Conservation (phyloP, 495 filamentous ascomycete genomes). For the Lophium mytilinum region DNA sequence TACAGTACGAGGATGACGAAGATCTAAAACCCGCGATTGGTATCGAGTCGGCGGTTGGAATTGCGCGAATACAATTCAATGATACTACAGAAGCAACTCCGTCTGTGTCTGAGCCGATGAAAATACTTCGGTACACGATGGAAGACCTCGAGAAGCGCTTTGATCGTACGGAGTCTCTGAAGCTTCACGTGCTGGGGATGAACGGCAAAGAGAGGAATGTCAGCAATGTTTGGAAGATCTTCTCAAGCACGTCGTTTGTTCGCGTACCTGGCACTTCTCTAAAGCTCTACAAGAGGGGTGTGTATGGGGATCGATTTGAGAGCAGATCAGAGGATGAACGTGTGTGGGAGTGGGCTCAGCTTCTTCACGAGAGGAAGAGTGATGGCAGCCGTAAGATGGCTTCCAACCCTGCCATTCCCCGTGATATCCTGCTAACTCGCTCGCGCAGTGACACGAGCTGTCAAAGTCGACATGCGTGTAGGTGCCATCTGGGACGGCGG, state of each 20-base stretch:
- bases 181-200: constrained; percentile 17
- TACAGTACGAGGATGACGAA: constrained; percentile 9
- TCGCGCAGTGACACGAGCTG: constrained; percentile 20
- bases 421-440: background rate
- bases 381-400: constrained; percentile 17
- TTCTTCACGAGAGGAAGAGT: constrained; percentile 27
- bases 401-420: background rate
- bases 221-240: constrained; percentile 26
- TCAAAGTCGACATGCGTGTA: constrained; percentile 34
- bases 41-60: constrained; percentile 1
- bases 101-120: constrained; percentile 5
- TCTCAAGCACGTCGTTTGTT: constrained; percentile 20
- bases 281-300: constrained; percentile 9
- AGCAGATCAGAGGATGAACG: constrained; percentile 17
- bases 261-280: constrained; percentile 11
- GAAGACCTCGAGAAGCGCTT: constrained; percentile 15
- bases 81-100: constrained; percentile 1
- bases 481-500: constrained; percentile 35
- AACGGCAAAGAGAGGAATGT: constrained; percentile 14
- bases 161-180: constrained; percentile 14
- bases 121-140: constrained; percentile 3
- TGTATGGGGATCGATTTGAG: constrained; percentile 13
- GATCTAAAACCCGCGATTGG: constrained; percentile 2
- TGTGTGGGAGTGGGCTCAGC: constrained; percentile 20
- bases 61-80: constrained; percentile 12